Percentiles rank a stretch among this genome's conserved stretches.
These are phyloP conservation scores for Coprinopsis strossmayeri DNA, from an alignment of 768 basidiomycete genomes.

Conservation along the genomic window DNA sequence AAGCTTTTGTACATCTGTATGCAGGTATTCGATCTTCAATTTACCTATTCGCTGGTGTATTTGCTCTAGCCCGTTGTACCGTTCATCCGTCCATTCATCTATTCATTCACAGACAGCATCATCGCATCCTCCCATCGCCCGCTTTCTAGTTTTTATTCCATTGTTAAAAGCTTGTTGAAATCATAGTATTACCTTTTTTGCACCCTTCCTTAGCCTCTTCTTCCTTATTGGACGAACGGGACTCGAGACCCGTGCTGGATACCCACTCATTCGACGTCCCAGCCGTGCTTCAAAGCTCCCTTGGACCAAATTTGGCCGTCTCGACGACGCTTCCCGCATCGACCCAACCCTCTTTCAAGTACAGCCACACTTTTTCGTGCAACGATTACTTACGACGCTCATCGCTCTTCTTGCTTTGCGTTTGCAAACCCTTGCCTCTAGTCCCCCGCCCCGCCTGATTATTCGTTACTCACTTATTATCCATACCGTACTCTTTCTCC, in stretches of 20 bases:
- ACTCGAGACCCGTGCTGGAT: slow-evolving; percentile 3
- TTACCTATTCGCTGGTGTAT: slow-evolving; percentile 2
- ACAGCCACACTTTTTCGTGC: too few relatives aligned
- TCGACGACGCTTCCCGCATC: slow-evolving; percentile 5
- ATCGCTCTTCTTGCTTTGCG: too few relatives aligned
- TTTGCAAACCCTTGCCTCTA: too few relatives aligned
- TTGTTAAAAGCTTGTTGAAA: slow-evolving; percentile 1
- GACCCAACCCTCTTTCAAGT: too few relatives aligned
- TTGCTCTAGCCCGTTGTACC: slow-evolving; percentile 5
- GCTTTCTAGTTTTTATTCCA: slow-evolving; percentile 2
- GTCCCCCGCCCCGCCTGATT: too few relatives aligned
- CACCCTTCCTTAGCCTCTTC: not conserved
- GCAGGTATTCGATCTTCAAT: not conserved
- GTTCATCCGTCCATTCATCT: not conserved
- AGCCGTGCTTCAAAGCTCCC: slow-evolving; percentile 6
- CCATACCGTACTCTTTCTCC: too few relatives aligned
- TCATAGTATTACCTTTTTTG: not conserved
- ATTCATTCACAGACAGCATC: not conserved
- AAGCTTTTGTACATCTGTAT: not conserved
- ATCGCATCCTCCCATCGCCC: not conserved
- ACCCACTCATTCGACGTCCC: slow-evolving; percentile 4
- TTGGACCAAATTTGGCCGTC: not conserved
- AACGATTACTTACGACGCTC: too few relatives aligned
- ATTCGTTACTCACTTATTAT: too few relatives aligned
- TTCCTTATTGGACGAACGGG: not conserved